Base-by-base conservation (phyloP, 2,329 filamentous ascomycete species). In the Akanthomyces muscarius region DNA sequence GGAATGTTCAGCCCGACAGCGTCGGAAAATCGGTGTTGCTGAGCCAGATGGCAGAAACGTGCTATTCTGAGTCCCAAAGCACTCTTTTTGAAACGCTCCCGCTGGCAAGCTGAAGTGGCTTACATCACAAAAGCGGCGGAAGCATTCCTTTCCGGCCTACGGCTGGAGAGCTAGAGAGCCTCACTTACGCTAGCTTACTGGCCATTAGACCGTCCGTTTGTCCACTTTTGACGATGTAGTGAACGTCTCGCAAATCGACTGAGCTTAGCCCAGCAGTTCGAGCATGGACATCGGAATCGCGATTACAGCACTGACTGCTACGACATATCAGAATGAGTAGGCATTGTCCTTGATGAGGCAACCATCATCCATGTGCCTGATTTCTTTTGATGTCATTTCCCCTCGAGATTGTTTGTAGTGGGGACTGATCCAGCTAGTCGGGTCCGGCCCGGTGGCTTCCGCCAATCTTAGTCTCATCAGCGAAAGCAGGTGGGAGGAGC, bases 381-480 rank as follows among this genome's bases (percentile, higher is more conserved):
- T 41, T 62, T 23, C 36, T 47, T 41, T 62, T 62, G 51, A 62
- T 62, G 50, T 62, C 41, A 53, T 61, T 48, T 47, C 50, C 59
- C 59, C 51, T 62, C 51, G 50, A 51, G 59, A 55, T 54, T 62
- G 50, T 54, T 62, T 48, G 51, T 28, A 48, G 59, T 55, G 59
- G 50, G 16, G 59, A 61, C 47, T 55, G 51, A 48, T 41, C 59
- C 51, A 62, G 33, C 50, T 62, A 48, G 50, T 55, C 59, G 51
- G 59, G 47, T 54, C 59, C 59, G 59, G 59, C 42, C 59, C 59
- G 59, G 50, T 55, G 51, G 51, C 59, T 62, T 62, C 59, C 59
- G 59, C 42, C 28, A 28, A 33, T 47, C 30, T 28, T 55, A 54
- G 59, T 54, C 59, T 61, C 36, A 25, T 48, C 36, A 61, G 10